Evolutionary conservation across 306 rosid genomes (phyloP).

Genomic region (Prunus fruticosa): DNA sequence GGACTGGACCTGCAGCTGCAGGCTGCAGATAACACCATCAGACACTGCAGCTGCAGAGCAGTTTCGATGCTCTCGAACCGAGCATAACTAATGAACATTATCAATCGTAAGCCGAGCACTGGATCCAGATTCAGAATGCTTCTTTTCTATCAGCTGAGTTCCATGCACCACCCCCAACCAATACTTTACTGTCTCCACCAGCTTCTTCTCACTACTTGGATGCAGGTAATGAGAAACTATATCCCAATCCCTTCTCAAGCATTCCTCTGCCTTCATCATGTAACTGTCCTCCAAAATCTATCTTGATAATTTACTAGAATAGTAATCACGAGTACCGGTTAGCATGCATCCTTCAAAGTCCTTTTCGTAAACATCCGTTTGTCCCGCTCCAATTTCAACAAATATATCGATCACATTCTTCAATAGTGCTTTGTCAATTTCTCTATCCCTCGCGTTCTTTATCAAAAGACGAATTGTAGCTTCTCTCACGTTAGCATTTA

Average conservation of each 20-base stretch:
- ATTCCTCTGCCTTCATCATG: conserved; percentile 46
- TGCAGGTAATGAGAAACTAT: conserved; percentile 25
- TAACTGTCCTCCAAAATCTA: conserved; percentile 52
- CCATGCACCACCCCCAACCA: conserved; percentile 36
- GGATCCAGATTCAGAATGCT: background rate
- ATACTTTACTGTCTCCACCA: conserved; percentile 50
- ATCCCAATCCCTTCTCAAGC: conserved; percentile 10
- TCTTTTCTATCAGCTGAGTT: background rate
- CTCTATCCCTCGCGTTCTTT: too few relatives aligned
- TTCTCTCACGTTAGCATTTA: too few relatives aligned
- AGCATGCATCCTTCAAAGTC: conserved; percentile 41
- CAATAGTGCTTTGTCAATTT: too few relatives aligned
- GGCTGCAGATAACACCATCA: too few relatives aligned
- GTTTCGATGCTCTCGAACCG: too few relatives aligned
- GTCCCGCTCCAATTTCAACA: too few relatives aligned
- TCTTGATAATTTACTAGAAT: conserved; percentile 45
- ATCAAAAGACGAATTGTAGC: too few relatives aligned
- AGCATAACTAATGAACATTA: too few relatives aligned
- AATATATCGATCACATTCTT: too few relatives aligned
- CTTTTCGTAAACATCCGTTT: too few relatives aligned
- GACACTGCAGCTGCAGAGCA: too few relatives aligned
- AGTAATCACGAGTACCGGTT: conserved; percentile 42
- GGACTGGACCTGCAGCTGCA: too few relatives aligned
- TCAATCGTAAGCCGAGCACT: background rate
- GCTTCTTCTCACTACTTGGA: conserved; percentile 25